Percentiles rank a stretch among this genome's conserved stretches.
phyloP scores from a whole-genome alignment of 1,139 yeast genomes.

The Spathaspora jeffriesii region DNA sequence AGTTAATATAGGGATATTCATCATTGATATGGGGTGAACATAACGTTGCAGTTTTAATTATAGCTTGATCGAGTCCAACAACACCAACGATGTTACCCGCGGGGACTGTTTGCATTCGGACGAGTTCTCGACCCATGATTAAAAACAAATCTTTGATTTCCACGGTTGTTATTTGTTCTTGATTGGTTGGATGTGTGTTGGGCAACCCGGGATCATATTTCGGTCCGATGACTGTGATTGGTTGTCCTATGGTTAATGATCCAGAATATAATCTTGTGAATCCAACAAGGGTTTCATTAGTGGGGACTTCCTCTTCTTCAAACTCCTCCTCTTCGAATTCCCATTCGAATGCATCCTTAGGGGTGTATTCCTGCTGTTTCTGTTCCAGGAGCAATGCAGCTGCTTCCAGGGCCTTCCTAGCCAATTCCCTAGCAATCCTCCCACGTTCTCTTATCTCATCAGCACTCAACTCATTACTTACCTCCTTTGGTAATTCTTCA shows the following conservation, averaged over 20 bases:
- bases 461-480: conserved; percentile 33
- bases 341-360: conserved; percentile 44
- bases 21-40: conserved; percentile 31
- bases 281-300: conserved; percentile 72
- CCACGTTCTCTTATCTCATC: conserved; percentile 72
- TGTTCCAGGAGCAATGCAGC: conserved; percentile 32
- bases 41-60: conserved; percentile 86
- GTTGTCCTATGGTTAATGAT: conserved; percentile 71
- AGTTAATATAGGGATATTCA: conserved; percentile 68
- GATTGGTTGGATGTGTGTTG: conserved; percentile 37
- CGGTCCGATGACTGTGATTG: conserved; percentile 78
- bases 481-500: conserved; percentile 70
- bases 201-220: conserved; percentile 78
- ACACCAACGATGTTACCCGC: conserved; percentile 97
- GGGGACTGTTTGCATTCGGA: conserved; percentile 77
- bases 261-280: conserved; percentile 93
- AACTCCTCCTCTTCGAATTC: conserved; percentile 44
- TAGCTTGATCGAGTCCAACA: conserved; percentile 82
- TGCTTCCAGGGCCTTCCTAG: conserved; percentile 68
- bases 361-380: conserved; percentile 24
- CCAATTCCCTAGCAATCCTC: conserved; percentile 67
- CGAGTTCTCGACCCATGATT: conserved; percentile 91
- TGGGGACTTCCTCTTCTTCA: conserved; percentile 38
- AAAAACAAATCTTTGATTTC: conserved; percentile 70
- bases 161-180: conserved; percentile 45